phyloP scores from a whole-genome alignment of 2,329 filamentous ascomycete genomes.

The Fusarium xylarioides region DNA sequence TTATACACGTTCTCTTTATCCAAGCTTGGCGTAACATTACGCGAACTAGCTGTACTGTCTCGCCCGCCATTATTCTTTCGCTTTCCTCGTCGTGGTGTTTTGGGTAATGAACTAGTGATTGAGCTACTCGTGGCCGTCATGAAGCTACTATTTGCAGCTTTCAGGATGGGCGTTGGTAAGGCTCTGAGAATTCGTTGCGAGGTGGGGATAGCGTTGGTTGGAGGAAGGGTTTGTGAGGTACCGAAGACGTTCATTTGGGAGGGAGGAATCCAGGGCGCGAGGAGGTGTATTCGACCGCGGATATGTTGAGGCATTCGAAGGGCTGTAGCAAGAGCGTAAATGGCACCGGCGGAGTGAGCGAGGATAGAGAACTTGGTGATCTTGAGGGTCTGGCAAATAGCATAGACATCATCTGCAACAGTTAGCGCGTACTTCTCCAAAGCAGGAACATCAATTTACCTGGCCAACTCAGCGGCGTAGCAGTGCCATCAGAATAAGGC shows the following conservation, averaged over 20 bases:
- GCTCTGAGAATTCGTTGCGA: conserved; percentile 91
- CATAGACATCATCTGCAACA: conserved; percentile 77
- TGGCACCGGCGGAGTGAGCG: conserved; percentile 96
- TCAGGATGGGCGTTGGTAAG: conserved; percentile 88
- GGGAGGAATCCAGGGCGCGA: conserved; percentile 97
- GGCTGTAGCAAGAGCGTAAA: conserved; percentile 94
- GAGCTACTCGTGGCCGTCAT: conserved; percentile 91
- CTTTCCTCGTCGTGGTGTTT: conserved; percentile 68
- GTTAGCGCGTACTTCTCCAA: background rate
- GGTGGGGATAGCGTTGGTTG: conserved; percentile 86
- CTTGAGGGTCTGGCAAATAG: conserved; percentile 89
- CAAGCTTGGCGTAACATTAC: conserved; percentile 49
- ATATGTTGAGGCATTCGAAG: conserved; percentile 97
- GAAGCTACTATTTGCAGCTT: conserved; percentile 94
- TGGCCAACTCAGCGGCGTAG: conserved; percentile 92
- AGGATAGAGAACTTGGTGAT: conserved; percentile 97
- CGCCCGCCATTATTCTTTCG: conserved; percentile 60
- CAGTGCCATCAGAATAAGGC: conserved; percentile 80
- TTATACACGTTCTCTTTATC: conserved; percentile 61
- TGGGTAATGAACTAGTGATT: conserved; percentile 80
- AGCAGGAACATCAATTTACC: conserved; percentile 62
- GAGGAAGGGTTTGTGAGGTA: conserved; percentile 76
- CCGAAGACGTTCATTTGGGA: conserved; percentile 88
- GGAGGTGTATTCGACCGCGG: conserved; percentile 88
- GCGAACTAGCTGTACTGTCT: conserved; percentile 48